Evolutionary conservation across 192 early-diverging fungal genomes (phyloP).

Genomic region (Backusella luteola): DNA sequence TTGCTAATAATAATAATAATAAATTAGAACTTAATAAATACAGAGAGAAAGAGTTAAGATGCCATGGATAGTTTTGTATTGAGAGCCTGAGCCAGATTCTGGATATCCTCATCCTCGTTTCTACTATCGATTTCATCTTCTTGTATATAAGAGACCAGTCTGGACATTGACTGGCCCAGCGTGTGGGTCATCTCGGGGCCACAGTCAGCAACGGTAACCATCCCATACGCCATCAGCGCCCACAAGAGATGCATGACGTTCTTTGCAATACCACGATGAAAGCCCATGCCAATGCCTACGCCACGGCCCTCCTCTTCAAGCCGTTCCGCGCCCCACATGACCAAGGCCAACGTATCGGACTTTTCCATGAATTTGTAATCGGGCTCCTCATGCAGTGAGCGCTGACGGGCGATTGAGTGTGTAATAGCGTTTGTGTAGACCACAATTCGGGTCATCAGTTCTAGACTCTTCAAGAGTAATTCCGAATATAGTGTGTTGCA

Average conservation of each 20-base stretch:
- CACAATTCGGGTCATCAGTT: conserved; percentile 26
- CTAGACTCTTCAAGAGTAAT: conserved; percentile 19
- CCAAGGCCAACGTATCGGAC: conserved; percentile 14
- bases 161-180: conserved; percentile 25
- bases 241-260: conserved; percentile 34
- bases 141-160: conserved; percentile 30
- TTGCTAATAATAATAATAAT: not conserved
- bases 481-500: conserved; percentile 31
- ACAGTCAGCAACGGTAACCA: conserved; percentile 27
- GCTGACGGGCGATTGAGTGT: conserved; percentile 4
- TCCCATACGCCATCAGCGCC: conserved; percentile 25
- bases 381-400: not conserved
- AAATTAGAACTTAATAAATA: not conserved
- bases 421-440: conserved; percentile 30
- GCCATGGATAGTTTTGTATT: conserved; percentile 29
- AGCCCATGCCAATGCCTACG: conserved; percentile 31
- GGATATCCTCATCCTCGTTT: conserved; percentile 32
- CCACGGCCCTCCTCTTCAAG: conserved; percentile 37
- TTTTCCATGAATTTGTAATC: conserved; percentile 10
- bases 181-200: conserved; percentile 9
- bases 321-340: conserved; percentile 29
- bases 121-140: conserved; percentile 29
- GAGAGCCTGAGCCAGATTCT: conserved; percentile 23
- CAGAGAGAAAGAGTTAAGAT: not conserved
- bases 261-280: conserved; percentile 30